A percentile compares a stretch with the other conserved stretches of the same genome.
phyloP scores from a whole-genome alignment of 352 stramenopile species.

The Globisporangium uncinulatum region DNA sequence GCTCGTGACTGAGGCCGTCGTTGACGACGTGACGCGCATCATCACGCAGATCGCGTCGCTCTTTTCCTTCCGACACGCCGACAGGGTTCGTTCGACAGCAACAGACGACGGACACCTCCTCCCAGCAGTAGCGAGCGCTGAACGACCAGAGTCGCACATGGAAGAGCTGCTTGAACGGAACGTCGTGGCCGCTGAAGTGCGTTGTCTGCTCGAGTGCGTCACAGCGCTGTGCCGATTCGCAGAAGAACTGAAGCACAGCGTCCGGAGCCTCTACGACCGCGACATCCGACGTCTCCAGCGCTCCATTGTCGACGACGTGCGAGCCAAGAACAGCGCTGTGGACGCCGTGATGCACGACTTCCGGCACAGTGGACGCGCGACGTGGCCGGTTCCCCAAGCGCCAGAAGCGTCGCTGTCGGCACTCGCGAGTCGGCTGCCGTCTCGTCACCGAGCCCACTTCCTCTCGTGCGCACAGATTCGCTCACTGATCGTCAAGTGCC shows the following conservation, averaged over 20 bases:
- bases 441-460: constrained; percentile 10
- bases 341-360: constrained; percentile 19
- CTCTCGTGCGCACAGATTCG: constrained; percentile 10
- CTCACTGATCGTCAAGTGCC: constrained; percentile 4
- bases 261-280: constrained; percentile 18
- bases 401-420: not conserved
- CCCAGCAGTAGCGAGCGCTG: constrained; percentile 9
- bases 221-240: constrained; percentile 30
- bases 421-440: constrained; percentile 9
- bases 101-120: not conserved
- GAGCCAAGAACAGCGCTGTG: constrained; percentile 30
- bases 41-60: constrained; percentile 27
- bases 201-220: constrained; percentile 22
- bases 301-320: constrained; percentile 22
- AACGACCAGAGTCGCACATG: not conserved
- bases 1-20: constrained; percentile 14
- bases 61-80: constrained; percentile 24
- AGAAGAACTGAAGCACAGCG: constrained; percentile 19
- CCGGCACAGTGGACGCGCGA: constrained; percentile 3
- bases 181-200: constrained; percentile 21
- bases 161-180: constrained; percentile 20
- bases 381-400: constrained; percentile 17
- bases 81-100: constrained; percentile 5
- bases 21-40: constrained; percentile 30
- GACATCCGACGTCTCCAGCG: constrained; percentile 19